Evolutionary conservation across 1,284 basidiomycete genomes (phyloP).

Genomic region (Cutaneotrichosporon cavernicola): DNA sequence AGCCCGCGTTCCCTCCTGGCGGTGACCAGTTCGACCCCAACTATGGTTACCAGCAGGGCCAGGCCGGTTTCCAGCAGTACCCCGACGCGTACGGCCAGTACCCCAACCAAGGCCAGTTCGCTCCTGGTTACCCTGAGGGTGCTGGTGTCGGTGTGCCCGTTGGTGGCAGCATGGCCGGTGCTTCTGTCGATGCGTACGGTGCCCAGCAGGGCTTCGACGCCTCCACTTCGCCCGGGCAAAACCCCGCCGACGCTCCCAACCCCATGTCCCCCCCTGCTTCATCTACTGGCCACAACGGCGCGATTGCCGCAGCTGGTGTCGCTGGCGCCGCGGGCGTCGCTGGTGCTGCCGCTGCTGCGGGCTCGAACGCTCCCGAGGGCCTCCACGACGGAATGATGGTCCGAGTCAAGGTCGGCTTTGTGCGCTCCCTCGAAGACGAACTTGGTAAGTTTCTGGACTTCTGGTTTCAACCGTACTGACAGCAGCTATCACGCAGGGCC

Average conservation of each 20-base stretch:
- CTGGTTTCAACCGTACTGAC: not conserved
- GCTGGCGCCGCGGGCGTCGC: conserved; percentile 13
- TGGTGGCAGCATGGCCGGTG: conserved; percentile 22
- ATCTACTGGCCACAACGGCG: not conserved
- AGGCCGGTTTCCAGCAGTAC: conserved; percentile 19
- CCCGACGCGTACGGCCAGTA: conserved; percentile 21
- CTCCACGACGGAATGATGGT: conserved; percentile 48
- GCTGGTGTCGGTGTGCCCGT: conserved; percentile 15
- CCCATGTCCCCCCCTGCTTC: conserved; percentile 5
- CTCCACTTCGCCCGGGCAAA: not conserved
- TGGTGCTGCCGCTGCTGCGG: conserved; percentile 11
- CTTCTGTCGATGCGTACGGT: conserved; percentile 19
- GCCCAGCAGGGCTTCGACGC: conserved; percentile 8
- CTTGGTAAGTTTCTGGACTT: conserved; percentile 39
- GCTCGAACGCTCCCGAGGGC: conserved; percentile 17
- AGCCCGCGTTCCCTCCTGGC: conserved; percentile 15
- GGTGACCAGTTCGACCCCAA: conserved; percentile 25
- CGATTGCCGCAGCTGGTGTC: conserved; percentile 13
- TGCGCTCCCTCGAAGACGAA: conserved; percentile 51
- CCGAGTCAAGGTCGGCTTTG: conserved; percentile 50
- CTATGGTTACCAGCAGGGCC: conserved; percentile 19
- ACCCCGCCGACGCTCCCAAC: not conserved
- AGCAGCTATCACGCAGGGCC: conserved; percentile 49
- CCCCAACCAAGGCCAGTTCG: conserved; percentile 6
- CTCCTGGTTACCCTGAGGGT: conserved; percentile 5